Percentiles rank a stretch among this genome's conserved stretches.
Conservation (phyloP, 306 rosid species). For the Cyclanthera cordifolia region DNA sequence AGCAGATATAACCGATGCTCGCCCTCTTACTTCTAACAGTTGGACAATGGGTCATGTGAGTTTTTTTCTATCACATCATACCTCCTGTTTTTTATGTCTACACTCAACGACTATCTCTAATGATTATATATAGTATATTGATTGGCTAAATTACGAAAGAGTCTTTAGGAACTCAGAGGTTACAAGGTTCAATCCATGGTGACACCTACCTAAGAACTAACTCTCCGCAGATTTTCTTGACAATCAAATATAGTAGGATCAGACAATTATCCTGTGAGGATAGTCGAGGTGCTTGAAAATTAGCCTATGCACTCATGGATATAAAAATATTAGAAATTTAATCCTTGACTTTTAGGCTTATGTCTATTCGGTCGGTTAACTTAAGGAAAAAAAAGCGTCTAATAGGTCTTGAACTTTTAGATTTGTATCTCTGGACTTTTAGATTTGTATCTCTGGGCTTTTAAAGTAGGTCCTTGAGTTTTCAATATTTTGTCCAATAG, state of each 20-base stretch:
- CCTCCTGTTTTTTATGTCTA: background rate
- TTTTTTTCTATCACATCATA: background rate
- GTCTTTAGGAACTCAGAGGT: too few relatives aligned
- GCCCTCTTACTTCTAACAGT: slow-evolving; percentile 56
- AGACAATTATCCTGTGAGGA: too few relatives aligned
- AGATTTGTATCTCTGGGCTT: background rate
- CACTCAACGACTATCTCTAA: background rate
- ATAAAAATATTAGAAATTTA: too few relatives aligned
- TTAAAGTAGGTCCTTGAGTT: too few relatives aligned
- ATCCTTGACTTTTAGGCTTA: background rate
- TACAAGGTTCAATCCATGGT: too few relatives aligned
- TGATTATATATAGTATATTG: background rate
- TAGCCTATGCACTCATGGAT: too few relatives aligned
- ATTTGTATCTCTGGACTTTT: background rate
- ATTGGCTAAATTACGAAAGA: background rate
- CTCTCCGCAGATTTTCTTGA: too few relatives aligned
- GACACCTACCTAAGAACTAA: too few relatives aligned
- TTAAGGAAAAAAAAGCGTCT: too few relatives aligned
- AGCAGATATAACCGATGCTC: slow-evolving; percentile 62
- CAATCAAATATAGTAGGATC: too few relatives aligned
- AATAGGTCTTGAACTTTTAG: background rate
- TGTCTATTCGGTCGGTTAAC: background rate
- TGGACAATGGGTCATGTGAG: slow-evolving; percentile 64
- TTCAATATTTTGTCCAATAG: too few relatives aligned
- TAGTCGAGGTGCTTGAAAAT: too few relatives aligned